phyloP scores from a whole-genome alignment of 2,329 filamentous ascomycete genomes.

The Plenodomus tracheiphilus region DNA sequence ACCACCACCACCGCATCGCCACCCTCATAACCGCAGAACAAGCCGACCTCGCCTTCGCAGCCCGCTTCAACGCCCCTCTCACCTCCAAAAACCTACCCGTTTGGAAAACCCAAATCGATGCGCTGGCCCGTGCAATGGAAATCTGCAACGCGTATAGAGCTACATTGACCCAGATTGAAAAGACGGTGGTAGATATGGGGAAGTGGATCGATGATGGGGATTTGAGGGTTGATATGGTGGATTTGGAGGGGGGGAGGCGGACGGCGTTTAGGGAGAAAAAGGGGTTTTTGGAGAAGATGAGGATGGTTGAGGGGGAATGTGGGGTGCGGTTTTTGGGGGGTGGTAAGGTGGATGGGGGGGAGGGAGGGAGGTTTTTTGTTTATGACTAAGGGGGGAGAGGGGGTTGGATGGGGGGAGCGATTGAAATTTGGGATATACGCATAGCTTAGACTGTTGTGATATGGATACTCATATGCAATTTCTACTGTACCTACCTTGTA shows the following conservation, averaged over 20 bases:
- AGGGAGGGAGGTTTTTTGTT: neutral
- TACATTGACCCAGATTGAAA: neutral
- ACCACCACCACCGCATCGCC: neutral
- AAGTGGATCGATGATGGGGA: neutral
- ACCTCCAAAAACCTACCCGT: neutral
- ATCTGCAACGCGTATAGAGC: neutral
- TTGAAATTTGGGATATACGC: too few species aligned
- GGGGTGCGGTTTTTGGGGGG: neutral
- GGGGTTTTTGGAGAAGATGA: neutral
- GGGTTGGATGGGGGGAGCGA: too few species aligned
- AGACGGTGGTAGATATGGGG: neutral
- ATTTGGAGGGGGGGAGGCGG: neutral
- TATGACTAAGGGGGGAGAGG: neutral
- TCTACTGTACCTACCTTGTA: too few species aligned
- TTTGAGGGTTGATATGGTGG: neutral
- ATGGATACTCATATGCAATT: too few species aligned
- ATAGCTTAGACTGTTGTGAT: too few species aligned
- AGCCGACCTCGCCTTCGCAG: neutral
- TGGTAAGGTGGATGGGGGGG: neutral
- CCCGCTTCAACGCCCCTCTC: neutral
- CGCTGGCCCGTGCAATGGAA: neutral
- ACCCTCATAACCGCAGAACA: neutral
- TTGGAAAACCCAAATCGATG: neutral
- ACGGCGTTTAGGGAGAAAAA: neutral
- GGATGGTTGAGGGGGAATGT: neutral